Evolutionary conservation across 2,329 filamentous ascomycete species (phyloP).

Genomic region (Teratosphaeria viscida): DNA sequence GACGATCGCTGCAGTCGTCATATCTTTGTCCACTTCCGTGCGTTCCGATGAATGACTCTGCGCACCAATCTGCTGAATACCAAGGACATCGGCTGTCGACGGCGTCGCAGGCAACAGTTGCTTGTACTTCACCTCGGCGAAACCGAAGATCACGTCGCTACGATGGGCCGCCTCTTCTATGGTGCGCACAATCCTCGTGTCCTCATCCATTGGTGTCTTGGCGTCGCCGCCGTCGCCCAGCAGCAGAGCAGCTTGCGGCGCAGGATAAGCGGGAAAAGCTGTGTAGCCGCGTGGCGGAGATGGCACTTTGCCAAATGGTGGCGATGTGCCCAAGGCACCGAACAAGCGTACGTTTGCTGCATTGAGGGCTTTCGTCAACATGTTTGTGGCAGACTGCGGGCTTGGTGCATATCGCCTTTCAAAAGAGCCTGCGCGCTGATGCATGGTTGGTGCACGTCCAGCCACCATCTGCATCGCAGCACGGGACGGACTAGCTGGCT

Average conservation of each 20-base stretch:
- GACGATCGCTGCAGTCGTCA: constrained; percentile 78
- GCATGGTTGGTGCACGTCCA: constrained; percentile 51
- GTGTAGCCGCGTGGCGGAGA: constrained; percentile 69
- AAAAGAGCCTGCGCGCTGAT: constrained; percentile 69
- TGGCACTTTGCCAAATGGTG: constrained; percentile 45
- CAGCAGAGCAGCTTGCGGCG: constrained; percentile 56
- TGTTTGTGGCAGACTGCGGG: constrained; percentile 72
- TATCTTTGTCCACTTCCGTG: constrained; percentile 59
- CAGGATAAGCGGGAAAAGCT: constrained; percentile 76
- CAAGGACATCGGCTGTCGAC: constrained; percentile 60
- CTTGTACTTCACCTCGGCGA: constrained; percentile 97
- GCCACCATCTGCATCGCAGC: constrained; percentile 61
- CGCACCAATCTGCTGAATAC: constrained; percentile 44
- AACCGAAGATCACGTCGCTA: constrained; percentile 93
- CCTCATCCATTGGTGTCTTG: constrained; percentile 65
- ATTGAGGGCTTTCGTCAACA: constrained; percentile 88
- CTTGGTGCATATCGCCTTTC: constrained; percentile 66
- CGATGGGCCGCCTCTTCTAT: constrained; percentile 88
- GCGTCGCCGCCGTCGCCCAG: constrained; percentile 46
- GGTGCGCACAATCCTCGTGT: constrained; percentile 62
- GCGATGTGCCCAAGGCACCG: constrained; percentile 55
- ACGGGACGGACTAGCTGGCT: constrained; percentile 54
- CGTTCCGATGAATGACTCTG: constrained; percentile 44
- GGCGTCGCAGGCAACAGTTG: constrained; percentile 86
- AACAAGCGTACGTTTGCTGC: constrained; percentile 74